Base-by-base conservation (phyloP, 2,329 filamentous ascomycete species). In the Aspergillus ustus region DNA sequence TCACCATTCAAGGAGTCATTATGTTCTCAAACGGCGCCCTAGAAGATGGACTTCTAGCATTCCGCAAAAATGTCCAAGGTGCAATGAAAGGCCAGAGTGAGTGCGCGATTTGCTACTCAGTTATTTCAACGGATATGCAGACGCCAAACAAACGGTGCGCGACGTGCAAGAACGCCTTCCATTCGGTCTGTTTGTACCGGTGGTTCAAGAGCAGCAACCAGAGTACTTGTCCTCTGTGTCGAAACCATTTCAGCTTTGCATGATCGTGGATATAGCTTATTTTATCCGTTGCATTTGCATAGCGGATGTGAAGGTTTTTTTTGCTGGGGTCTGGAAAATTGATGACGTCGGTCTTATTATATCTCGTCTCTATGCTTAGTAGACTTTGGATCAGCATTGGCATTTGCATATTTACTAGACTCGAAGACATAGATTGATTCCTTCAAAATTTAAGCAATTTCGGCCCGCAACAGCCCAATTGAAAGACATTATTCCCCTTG, bases 151-250 rank as follows among this genome's bases (percentile, higher is more conserved):
- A 98, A 83, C 84, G 87, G 58, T 99, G 95, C 76, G 83, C 85
- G 51, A 98, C 94, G 1, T 99, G 95, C 84, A 94, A 93, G 82
- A 94, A 99, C 78, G 81, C 91, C 57, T 99, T 98, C 82, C 95
- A 99, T 78, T 86, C 89, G 1, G 86, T 87, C 2, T 99, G 95
- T 79, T 78, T 99, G 78, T 97, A 92, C 81, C 93, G 94, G 79
- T 99, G 95, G 95, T 98, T 99, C 82, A 91, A 92, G 83, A 94
- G 85, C 70, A 97, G 93, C 75, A 96, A 92, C 77, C 89, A 92
- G 72, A 95, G 91, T 71, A 94, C 90, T 52, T 99, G 95, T 77
- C 95, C 95, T 52, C 81, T 99, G 66, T 99, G 95, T 78, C 85
- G 95, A 70, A 97, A 96, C 75, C 89, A 91, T 22, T 97, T 97